These are phyloP conservation scores for Sclerotinia minor DNA, from an alignment of 2,329 filamentous ascomycete species.

Conservation along the genomic window DNA sequence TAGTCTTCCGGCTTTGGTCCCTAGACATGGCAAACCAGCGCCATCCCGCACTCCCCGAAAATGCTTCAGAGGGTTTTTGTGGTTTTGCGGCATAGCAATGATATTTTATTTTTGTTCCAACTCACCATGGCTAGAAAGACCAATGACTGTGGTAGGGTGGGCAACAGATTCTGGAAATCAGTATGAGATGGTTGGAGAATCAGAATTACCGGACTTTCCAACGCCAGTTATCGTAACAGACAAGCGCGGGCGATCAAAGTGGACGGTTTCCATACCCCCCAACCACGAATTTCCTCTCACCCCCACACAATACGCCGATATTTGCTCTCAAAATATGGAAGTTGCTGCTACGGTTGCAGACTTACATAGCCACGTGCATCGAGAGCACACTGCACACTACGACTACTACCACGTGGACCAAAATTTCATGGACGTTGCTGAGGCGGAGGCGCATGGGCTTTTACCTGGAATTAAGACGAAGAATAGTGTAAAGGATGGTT, in stretches of 20 bases:
- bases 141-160: constrained; percentile 45
- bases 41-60: constrained; percentile 44
- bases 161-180: constrained; percentile 47
- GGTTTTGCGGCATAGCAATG: constrained; percentile 52
- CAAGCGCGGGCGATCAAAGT: constrained; percentile 62
- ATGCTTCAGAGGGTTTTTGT: constrained; percentile 46
- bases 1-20: constrained; percentile 66
- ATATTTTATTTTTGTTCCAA: constrained; percentile 52
- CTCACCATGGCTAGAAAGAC: constrained; percentile 41
- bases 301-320: constrained; percentile 65
- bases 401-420: constrained; percentile 63
- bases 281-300: constrained; percentile 65
- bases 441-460: constrained; percentile 66
- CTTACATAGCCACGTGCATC: constrained; percentile 47
- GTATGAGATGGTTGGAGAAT: constrained; percentile 67
- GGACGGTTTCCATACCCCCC: constrained; percentile 79
- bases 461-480: constrained; percentile 48
- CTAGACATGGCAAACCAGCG: constrained; percentile 61
- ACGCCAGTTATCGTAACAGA: constrained; percentile 72
- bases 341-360: constrained; percentile 60
- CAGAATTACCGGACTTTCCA: constrained; percentile 67
- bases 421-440: constrained; percentile 72
- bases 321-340: constrained; percentile 67
- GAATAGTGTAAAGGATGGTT: constrained; percentile 37
- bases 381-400: constrained; percentile 49